Percentiles rank a stretch among this genome's conserved stretches.
Conservation (phyloP, 768 basidiomycete genomes). For the Calvatia gigantea region DNA sequence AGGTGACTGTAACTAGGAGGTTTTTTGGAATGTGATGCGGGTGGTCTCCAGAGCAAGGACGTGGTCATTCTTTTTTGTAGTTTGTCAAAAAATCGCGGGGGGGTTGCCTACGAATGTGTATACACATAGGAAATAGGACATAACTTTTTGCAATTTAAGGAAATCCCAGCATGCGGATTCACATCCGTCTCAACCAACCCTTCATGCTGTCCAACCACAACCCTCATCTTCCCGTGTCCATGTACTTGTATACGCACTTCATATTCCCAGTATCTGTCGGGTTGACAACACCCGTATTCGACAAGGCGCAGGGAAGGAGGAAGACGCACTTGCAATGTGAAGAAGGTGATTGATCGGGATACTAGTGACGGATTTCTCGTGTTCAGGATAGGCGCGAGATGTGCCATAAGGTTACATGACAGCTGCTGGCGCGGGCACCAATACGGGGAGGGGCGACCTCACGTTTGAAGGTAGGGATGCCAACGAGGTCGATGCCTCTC, state of each 20-base stretch:
- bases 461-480: slow-evolving; percentile 1
- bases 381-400: slow-evolving; percentile 54
- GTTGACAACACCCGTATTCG: too few species aligned
- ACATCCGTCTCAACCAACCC: slow-evolving; percentile 1
- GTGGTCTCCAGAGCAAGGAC: too few species aligned
- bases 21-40: too few species aligned
- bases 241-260: neutral
- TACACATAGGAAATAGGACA: too few species aligned
- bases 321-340: too few species aligned
- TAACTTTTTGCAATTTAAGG: too few species aligned
- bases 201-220: neutral
- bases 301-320: slow-evolving; percentile 9
- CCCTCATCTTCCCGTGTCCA: neutral
- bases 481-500: slow-evolving; percentile 9
- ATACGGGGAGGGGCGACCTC: slow-evolving; percentile 28
- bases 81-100: too few species aligned
- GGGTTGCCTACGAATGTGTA: too few species aligned
- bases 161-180: slow-evolving; percentile 2
- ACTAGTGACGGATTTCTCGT: slow-evolving; percentile 19
- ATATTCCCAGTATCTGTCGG: neutral
- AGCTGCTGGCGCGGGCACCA: slow-evolving; percentile 29
- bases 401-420: slow-evolving; percentile 69
- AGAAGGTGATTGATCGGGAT: slow-evolving; percentile 22
- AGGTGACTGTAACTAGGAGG: too few species aligned
- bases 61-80: too few species aligned